Evolutionary conservation across 768 basidiomycete genomes (phyloP).

Genomic region (Boletus insuetus): DNA sequence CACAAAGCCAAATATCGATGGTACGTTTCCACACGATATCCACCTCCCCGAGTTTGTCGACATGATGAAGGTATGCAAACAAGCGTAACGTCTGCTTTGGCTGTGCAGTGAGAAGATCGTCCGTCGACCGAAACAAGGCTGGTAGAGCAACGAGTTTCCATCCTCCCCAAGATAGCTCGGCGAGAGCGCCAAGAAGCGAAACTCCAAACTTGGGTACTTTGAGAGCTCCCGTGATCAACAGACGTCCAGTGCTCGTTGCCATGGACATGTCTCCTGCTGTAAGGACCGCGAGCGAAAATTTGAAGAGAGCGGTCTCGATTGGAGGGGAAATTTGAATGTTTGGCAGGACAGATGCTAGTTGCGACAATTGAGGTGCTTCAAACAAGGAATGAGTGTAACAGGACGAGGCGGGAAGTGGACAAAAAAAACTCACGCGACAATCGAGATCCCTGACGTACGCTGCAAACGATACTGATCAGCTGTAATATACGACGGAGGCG

Average conservation of each 20-base stretch:
- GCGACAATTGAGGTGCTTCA: constrained; percentile 37
- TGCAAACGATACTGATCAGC: constrained; percentile 51
- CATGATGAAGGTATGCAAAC: constrained; percentile 45
- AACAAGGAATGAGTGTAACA: not conserved
- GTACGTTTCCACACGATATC: constrained; percentile 59
- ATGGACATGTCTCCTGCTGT: constrained; percentile 42
- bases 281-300: constrained; percentile 35
- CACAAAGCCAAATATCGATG: constrained; percentile 49
- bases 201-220: constrained; percentile 42
- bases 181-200: constrained; percentile 56
- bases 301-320: constrained; percentile 32
- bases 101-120: constrained; percentile 44
- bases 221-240: constrained; percentile 37
- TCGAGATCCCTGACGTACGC: constrained; percentile 71
- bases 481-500: constrained; percentile 53
- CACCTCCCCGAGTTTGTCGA: constrained; percentile 52
- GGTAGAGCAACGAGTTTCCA: constrained; percentile 73
- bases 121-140: constrained; percentile 49
- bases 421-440: constrained; percentile 48
- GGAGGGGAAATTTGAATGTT: constrained; percentile 26
- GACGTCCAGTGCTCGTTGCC: constrained; percentile 41
- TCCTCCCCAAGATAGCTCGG: constrained; percentile 69
- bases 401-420: not conserved
- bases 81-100: constrained; percentile 44
- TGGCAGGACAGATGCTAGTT: constrained; percentile 32